Base-by-base conservation (phyloP, 1,284 basidiomycete species). In the Austroboletus novae-zelandiae region DNA sequence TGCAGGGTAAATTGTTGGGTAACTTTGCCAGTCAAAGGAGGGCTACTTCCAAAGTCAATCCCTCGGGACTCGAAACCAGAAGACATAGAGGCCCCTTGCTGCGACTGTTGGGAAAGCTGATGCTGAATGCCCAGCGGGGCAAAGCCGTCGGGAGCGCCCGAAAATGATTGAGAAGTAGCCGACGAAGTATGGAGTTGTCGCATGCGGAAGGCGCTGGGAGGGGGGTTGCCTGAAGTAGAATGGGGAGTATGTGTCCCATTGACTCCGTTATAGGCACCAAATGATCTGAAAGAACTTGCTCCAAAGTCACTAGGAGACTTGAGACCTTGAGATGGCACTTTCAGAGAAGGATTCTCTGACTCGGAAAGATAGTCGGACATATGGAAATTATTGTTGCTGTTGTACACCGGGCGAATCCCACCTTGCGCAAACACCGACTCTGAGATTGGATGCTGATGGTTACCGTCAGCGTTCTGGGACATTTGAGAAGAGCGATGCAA, bases 351-450 rank as follows among this genome's bases (percentile, higher is more conserved):
- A 71, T 70, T 50, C 70, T 68, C 61, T 60, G 72, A 45, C 63
- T 66, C 51, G 66, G 60, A 54, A 36, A 68, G 55, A 55, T 71
- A 76, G 48, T 78, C 76, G 47, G 75, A 54, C 34, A 67, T 51
- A 53, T 69, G 68, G 54, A 69, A 63, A 56, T 62, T 68, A 54
- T 62, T 68, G 54, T 69, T 66, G 64, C 66, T 78, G 67, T 78
- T 77, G 62, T 78, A 79, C 75, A 79, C 63, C 54, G 72, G 61
- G 45, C 72, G 71, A 48, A 62, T 44, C 41, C 55, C 67, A 23
- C 62, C 53, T 34, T 65, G 69, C 31, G 46, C 34, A 46, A 69
- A 69, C 30, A 52, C 49, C 3, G 62, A 49, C 50, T 68, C 66
- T 11, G 64, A 54, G 32, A 55, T 70, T 56, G 67, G 61, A 69